Evolutionary conservation across 2,329 filamentous ascomycete genomes (phyloP).

Genomic region (Blastomyces silverae): DNA sequence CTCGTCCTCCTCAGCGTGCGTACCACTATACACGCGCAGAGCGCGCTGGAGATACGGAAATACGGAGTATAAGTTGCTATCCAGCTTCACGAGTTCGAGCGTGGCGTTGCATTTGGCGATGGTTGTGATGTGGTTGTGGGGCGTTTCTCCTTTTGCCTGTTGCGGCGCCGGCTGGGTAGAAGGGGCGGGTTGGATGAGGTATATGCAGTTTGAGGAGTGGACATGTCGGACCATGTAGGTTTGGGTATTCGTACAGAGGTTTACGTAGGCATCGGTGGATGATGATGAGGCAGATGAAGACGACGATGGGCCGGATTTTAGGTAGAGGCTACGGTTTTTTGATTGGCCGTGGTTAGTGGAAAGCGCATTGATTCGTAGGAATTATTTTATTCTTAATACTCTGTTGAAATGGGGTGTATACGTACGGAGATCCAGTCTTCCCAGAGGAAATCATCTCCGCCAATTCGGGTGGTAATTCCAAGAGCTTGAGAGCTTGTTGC

Average conservation of each 20-base stretch:
- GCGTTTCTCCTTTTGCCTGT: constrained; percentile 16
- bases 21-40: constrained; percentile 30
- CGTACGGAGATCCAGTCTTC: constrained; percentile 27
- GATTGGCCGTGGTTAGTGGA: background rate
- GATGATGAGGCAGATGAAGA: constrained; percentile 17
- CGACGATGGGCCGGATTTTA: constrained; percentile 32
- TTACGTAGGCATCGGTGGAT: constrained; percentile 40
- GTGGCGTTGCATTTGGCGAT: constrained; percentile 43
- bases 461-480: constrained; percentile 55
- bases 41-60: constrained; percentile 27
- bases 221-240: constrained; percentile 58
- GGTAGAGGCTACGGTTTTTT: constrained; percentile 15
- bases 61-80: constrained; percentile 28
- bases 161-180: constrained; percentile 14
- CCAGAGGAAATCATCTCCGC: constrained; percentile 48
- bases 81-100: constrained; percentile 39
- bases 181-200: constrained; percentile 43
- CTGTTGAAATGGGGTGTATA: background rate
- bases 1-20: constrained; percentile 17
- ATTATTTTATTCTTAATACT: background rate
- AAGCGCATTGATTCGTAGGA: background rate
- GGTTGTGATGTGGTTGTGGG: constrained; percentile 30
- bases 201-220: constrained; percentile 58
- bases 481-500: constrained; percentile 51
- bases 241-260: constrained; percentile 52